These are phyloP conservation scores for Uncinocarpus reesii DNA, from an alignment of 2,329 filamentous ascomycete species.

Conservation along the genomic window DNA sequence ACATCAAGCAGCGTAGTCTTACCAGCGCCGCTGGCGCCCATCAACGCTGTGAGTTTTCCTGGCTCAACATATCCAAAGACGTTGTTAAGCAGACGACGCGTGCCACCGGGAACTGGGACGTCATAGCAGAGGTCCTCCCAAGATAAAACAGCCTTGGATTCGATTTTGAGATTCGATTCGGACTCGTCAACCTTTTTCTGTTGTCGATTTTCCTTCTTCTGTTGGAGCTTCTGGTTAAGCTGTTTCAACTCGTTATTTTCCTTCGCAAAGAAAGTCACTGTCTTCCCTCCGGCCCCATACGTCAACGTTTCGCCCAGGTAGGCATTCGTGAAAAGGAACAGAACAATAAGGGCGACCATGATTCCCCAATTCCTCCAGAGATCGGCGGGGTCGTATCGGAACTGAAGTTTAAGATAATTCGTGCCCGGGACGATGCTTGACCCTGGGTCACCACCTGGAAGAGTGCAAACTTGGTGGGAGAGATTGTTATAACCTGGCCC, in stretches of 20 bases:
- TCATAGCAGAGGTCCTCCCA: constrained; percentile 79
- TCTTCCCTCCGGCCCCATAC: constrained; percentile 34
- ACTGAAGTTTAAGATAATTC: constrained; percentile 45
- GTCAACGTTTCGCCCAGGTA: constrained; percentile 33
- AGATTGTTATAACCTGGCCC: constrained; percentile 32
- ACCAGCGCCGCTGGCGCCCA: constrained; percentile 82
- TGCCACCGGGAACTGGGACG: constrained; percentile 66
- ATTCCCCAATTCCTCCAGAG: constrained; percentile 64
- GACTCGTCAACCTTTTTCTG: constrained; percentile 28
- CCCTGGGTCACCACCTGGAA: constrained; percentile 50
- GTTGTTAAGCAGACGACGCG: constrained; percentile 68
- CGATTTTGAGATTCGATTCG: constrained; percentile 36
- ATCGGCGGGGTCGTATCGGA: constrained; percentile 49
- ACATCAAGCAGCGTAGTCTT: constrained; percentile 87
- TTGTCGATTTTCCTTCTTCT: constrained; percentile 31
- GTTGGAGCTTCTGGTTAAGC: constrained; percentile 31
- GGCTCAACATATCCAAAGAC: constrained; percentile 92
- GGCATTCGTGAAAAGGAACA: constrained; percentile 42
- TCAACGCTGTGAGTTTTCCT: constrained; percentile 79
- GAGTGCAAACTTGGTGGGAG: constrained; percentile 51
- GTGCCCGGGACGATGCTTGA: constrained; percentile 47
- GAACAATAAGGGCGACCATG: constrained; percentile 53
- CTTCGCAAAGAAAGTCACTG: constrained; percentile 34
- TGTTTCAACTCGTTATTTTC: constrained; percentile 27
- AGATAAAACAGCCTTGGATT: constrained; percentile 57